phyloP scores from a whole-genome alignment of 345 rosid genomes.

The Murraya koenigii region DNA sequence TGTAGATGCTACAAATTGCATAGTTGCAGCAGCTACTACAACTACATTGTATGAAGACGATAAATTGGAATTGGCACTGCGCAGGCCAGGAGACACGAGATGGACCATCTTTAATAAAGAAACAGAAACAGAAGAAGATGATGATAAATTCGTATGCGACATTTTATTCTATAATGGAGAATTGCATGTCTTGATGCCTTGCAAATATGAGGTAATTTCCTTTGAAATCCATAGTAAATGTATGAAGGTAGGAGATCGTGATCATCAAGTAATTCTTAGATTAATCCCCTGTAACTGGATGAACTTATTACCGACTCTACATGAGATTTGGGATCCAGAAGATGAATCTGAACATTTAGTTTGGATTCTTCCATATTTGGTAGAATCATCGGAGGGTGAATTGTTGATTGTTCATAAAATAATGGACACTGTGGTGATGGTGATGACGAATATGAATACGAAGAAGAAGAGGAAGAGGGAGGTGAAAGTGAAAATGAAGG shows the following conservation, averaged over 20 bases:
- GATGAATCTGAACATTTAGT: not conserved
- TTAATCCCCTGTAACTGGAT: not conserved
- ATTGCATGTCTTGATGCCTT: not conserved
- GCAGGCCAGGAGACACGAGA: not conserved
- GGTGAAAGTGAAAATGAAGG: too few species aligned
- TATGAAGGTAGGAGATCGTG: not conserved
- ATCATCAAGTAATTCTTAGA: not conserved
- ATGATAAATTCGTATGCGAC: not conserved
- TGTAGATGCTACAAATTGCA: not conserved
- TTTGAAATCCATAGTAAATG: not conserved
- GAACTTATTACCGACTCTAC: not conserved
- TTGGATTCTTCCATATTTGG: not conserved
- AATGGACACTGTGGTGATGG: not conserved
- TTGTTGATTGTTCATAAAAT: not conserved
- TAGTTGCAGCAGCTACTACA: not conserved
- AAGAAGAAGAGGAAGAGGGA: too few species aligned
- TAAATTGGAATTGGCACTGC: not conserved
- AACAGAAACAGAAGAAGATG: not conserved
- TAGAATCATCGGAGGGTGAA: not conserved
- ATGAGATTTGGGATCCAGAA: not conserved
- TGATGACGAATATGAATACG: too few species aligned
- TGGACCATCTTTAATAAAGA: not conserved
- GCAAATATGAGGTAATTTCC: not conserved
- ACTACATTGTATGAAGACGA: too few species aligned
- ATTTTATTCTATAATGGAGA: not conserved